Base-by-base conservation (phyloP, 495 filamentous ascomycete genomes). In the Acidomyces sp. region DNA sequence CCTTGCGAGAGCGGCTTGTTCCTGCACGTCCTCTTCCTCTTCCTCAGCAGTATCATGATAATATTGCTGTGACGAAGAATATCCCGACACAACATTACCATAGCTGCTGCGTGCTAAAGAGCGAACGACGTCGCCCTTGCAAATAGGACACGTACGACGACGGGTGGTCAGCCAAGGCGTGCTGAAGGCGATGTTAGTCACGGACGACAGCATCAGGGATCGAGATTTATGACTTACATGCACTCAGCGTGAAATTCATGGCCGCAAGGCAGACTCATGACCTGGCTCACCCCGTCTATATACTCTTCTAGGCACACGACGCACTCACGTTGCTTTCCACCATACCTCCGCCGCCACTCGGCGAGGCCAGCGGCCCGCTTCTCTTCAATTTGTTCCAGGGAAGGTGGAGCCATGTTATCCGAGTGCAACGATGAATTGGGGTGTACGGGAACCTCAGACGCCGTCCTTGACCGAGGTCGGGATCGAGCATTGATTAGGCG, bases 251-350 rank as follows among this genome's bases (percentile, higher is more conserved):
- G 90, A 60, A 97, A 97, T 54, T 97, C 90, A 56, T 97, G 90
- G 17, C 90, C 90, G 62, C 90, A 97, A n/a, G 90, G 90, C 37
- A 97, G 64, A 49, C 83, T 93, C 90, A 97, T 97, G 13, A 97
- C 92, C 42, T 74, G 67, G 56, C 85, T 93, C 51, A 96, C 76
- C 21, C 90, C 88, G 58, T 95, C 92, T 13, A 93, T 67, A 58
- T 96, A 97, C 53, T 97, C 92, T 61, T 97, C 90, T 35, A 96
- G 65, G 48, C 90, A 97, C 18, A 97, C 87, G n/a, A 93, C 90
- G 55, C 90, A 97, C 58, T 96, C 90, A 1, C 82, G 72, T 57
- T 95, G 85, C 40, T 81, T 75, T 31, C 82, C 80, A 56, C 78
- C 87, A 52, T 92, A 92, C 48, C 82, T 82, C 43, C 78, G 78